Percentiles rank a stretch among this genome's conserved stretches.
These are phyloP conservation scores for Colletotrichum zoysiae DNA, from an alignment of 2,329 filamentous ascomycete species.

Conservation along the genomic window DNA sequence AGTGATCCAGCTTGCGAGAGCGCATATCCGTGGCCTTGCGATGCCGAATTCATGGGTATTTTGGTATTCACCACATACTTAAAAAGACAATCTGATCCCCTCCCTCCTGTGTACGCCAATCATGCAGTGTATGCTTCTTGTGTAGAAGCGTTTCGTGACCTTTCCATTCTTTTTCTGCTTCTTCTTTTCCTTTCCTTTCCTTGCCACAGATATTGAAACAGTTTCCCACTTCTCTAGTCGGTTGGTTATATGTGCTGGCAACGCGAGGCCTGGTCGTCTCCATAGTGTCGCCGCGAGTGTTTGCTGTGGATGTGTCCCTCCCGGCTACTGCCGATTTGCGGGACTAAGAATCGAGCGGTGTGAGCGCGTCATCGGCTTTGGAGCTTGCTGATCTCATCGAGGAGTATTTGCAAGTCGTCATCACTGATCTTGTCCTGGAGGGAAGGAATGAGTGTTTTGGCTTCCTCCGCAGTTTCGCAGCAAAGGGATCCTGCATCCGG, in stretches of 20 bases:
- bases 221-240: not conserved
- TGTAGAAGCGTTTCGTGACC: constrained; percentile 27
- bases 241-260: not conserved
- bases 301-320: not conserved
- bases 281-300: not conserved
- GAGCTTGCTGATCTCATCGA: constrained; percentile 92
- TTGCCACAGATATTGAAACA: not conserved
- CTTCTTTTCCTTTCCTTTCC: constrained; percentile 6
- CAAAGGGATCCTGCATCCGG: constrained; percentile 80
- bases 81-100: constrained; percentile 39
- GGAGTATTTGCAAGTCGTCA: constrained; percentile 85
- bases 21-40: not conserved
- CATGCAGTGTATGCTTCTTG: constrained; percentile 37
- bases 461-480: constrained; percentile 93
- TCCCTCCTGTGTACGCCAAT: constrained; percentile 40
- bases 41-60: constrained; percentile 40
- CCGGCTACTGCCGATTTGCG: not conserved
- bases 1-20: not conserved
- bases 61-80: constrained; percentile 41
- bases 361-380: constrained; percentile 51
- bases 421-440: constrained; percentile 91
- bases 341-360: not conserved
- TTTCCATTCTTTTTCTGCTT: constrained; percentile 16
- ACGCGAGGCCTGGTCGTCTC: not conserved
- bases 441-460: constrained; percentile 94